Conservation (phyloP, 2,329 filamentous ascomycete species). For the Colletotrichum australisinense region DNA sequence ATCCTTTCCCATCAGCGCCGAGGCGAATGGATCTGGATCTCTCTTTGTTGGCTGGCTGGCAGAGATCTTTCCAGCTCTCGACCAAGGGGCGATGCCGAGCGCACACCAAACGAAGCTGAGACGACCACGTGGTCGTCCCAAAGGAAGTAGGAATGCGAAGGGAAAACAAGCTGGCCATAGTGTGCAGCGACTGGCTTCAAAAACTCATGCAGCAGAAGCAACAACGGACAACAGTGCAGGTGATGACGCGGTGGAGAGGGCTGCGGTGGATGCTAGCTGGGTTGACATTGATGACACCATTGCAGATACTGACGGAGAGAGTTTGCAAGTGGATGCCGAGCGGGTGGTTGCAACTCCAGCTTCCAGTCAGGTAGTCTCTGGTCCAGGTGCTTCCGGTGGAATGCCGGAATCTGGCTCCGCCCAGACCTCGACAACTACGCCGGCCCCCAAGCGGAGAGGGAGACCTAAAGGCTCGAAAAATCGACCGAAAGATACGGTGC, state of each 20-base stretch:
- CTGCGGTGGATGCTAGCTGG: constrained; percentile 54
- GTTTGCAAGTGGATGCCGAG: neutral
- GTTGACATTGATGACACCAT: constrained; percentile 55
- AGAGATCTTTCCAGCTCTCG: constrained; percentile 68
- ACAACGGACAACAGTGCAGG: neutral
- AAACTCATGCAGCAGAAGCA: neutral
- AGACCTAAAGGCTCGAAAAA: constrained; percentile 40
- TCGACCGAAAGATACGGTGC: constrained; percentile 8
- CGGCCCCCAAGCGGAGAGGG: constrained; percentile 34
- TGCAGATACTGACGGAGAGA: constrained; percentile 39
- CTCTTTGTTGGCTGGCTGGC: constrained; percentile 71
- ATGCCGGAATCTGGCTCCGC: neutral
- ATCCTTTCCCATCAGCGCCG: constrained; percentile 66
- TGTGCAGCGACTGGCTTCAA: neutral
- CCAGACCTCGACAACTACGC: constrained; percentile 25
- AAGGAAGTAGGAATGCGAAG: constrained; percentile 61
- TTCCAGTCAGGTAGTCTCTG: neutral
- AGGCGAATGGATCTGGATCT: constrained; percentile 67
- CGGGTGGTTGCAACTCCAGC: neutral
- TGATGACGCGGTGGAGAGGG: neutral
- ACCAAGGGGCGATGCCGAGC: constrained; percentile 37
- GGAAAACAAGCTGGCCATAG: constrained; percentile 49
- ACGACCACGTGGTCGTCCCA: constrained; percentile 55
- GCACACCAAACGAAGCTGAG: constrained; percentile 23
- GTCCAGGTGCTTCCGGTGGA: neutral